These are phyloP conservation scores for Pseudogymnoascus sp. DNA, from an alignment of 2,329 filamentous ascomycete species.

Conservation along the genomic window DNA sequence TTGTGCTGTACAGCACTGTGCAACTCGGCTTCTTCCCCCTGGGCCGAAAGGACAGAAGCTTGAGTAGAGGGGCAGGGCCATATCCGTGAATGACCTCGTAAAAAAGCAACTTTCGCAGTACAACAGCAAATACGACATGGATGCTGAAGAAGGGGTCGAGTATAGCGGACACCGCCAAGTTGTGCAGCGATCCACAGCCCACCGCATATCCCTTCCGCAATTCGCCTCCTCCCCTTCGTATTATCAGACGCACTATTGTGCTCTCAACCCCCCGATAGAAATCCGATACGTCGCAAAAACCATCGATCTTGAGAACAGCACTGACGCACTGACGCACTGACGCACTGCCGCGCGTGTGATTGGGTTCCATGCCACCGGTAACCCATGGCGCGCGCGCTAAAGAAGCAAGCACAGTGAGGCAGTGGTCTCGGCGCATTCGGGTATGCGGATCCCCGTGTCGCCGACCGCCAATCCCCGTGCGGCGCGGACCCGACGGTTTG, in stretches of 20 bases:
- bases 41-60: neutral
- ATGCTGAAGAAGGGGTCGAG: neutral
- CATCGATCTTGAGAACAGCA: neutral
- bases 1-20: neutral
- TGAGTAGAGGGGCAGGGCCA: neutral
- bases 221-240: neutral
- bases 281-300: slow-evolving; percentile 1
- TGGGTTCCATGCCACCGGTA: neutral
- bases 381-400: neutral
- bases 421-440: slow-evolving; percentile 1
- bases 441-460: neutral
- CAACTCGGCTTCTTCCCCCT: neutral
- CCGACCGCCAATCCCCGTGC: slow-evolving; percentile 5
- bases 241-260: neutral
- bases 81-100: neutral
- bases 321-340: neutral
- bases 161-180: neutral
- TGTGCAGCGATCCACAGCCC: neutral
- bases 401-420: neutral
- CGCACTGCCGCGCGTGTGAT: neutral
- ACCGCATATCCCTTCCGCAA: neutral
- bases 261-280: neutral
- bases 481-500: neutral
- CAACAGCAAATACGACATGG: slow-evolving; percentile 2
- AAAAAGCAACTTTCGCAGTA: neutral